phyloP scores from a whole-genome alignment of 2,329 filamentous ascomycete genomes.

The Aspergillus sp. region DNA sequence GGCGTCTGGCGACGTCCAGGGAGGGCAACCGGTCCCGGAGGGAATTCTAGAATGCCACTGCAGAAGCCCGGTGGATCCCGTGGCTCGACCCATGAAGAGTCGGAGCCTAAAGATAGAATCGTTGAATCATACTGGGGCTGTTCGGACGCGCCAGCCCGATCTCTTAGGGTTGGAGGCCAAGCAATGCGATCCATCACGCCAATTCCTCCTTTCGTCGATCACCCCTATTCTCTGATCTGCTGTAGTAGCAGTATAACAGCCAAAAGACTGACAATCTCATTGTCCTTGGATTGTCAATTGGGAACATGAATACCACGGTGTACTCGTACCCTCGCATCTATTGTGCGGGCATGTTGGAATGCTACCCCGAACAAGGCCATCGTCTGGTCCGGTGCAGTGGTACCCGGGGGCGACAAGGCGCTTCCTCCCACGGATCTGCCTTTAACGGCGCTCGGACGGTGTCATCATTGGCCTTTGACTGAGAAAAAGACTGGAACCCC shows the following conservation, averaged over 20 bases:
- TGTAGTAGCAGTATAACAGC: not conserved
- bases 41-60: conserved; percentile 1
- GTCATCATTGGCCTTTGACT: not conserved
- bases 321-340: not conserved
- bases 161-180: not conserved
- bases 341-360: not conserved
- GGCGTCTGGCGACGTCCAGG: not conserved
- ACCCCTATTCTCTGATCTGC: not conserved
- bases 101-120: not conserved
- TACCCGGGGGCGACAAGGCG: not conserved
- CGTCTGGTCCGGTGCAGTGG: not conserved
- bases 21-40: not conserved
- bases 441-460: not conserved
- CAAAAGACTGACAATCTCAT: not conserved
- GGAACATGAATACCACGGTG: not conserved
- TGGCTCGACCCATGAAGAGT: not conserved
- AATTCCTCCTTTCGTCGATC: not conserved
- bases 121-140: not conserved
- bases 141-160: not conserved
- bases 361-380: not conserved
- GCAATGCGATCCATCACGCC: not conserved
- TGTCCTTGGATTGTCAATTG: not conserved
- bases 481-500: not conserved
- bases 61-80: not conserved
- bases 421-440: not conserved